Percentiles rank a stretch among this genome's conserved stretches.
phyloP scores from a whole-genome alignment of 2,329 filamentous ascomycete species.

The Leptodontidium sp. region DNA sequence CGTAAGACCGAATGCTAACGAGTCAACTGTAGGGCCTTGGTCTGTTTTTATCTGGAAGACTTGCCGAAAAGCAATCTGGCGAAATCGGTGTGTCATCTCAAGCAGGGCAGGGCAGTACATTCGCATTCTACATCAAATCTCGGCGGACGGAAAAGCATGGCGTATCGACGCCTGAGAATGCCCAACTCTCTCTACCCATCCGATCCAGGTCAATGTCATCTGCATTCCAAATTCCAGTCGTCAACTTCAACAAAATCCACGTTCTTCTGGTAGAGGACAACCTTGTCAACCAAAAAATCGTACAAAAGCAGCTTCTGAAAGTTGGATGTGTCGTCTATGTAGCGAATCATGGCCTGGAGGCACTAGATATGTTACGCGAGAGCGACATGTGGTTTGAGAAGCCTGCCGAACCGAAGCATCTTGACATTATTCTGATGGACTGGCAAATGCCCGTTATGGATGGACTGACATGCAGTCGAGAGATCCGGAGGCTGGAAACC shows the following conservation, averaged over 20 bases:
- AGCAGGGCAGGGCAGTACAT: slow-evolving; percentile 74
- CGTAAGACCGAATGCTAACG: background rate
- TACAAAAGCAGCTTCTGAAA: slow-evolving; percentile 57
- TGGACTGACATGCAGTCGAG: slow-evolving; percentile 70
- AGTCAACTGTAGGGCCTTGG: slow-evolving; percentile 63
- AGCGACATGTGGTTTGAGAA: slow-evolving; percentile 40
- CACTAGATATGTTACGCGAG: slow-evolving; percentile 52
- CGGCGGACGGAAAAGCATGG: slow-evolving; percentile 46
- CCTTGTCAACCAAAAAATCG: slow-evolving; percentile 65
- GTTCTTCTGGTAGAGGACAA: slow-evolving; percentile 69
- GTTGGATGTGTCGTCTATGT: slow-evolving; percentile 54
- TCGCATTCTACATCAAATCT: slow-evolving; percentile 78
- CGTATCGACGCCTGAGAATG: slow-evolving; percentile 58
- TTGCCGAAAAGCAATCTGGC: slow-evolving; percentile 81
- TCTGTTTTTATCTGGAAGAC: slow-evolving; percentile 78
- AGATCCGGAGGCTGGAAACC: slow-evolving; percentile 68
- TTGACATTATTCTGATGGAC: slow-evolving; percentile 76
- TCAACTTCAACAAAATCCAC: slow-evolving; percentile 36
- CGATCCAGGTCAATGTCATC: background rate
- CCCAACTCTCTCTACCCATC: background rate
- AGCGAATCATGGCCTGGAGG: slow-evolving; percentile 65
- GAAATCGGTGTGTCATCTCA: slow-evolving; percentile 77
- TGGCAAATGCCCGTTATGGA: slow-evolving; percentile 81
- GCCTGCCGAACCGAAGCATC: slow-evolving; percentile 44
- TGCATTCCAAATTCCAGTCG: slow-evolving; percentile 1